phyloP scores from a whole-genome alignment of 2,329 filamentous ascomycete genomes.

The Periconia digitata region DNA sequence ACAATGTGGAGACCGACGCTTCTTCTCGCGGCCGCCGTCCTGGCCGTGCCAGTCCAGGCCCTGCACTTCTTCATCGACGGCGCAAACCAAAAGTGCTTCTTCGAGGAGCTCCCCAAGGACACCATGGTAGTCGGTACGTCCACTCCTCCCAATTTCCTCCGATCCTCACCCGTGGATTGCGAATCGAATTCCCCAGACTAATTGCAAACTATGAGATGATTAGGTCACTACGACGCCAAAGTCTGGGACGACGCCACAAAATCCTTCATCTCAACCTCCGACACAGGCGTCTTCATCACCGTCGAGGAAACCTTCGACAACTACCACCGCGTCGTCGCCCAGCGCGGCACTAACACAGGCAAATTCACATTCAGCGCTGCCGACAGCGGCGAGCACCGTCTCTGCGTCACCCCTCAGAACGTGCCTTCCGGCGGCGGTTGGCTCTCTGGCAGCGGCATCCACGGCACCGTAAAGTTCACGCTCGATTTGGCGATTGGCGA shows the following conservation, averaged over 20 bases:
- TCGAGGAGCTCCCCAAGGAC: constrained; percentile 96
- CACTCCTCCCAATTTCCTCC: neutral
- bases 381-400: constrained; percentile 90
- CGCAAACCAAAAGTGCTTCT: constrained; percentile 88
- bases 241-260: constrained; percentile 74
- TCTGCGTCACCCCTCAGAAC: constrained; percentile 89
- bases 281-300: constrained; percentile 82
- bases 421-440: constrained; percentile 70
- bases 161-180: neutral
- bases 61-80: constrained; percentile 97
- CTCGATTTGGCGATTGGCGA: constrained; percentile 94
- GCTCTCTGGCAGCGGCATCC: constrained; percentile 60
- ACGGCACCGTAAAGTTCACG: constrained; percentile 78
- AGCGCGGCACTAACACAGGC: constrained; percentile 73
- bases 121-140: constrained; percentile 83
- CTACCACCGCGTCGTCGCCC: constrained; percentile 91
- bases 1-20: constrained; percentile 54
- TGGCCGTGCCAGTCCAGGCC: constrained; percentile 68
- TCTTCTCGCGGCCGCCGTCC: constrained; percentile 66
- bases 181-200: constrained; percentile 3
- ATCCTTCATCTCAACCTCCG: constrained; percentile 71
- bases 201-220: constrained; percentile 3
- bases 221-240: constrained; percentile 82
- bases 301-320: constrained; percentile 98
- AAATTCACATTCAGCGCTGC: constrained; percentile 95